Evolutionary conservation across 2,329 filamentous ascomycete species (phyloP), one percentile per base, ranked within the genome.

Genomic region (Hymenoscyphus salicellus): DNA sequence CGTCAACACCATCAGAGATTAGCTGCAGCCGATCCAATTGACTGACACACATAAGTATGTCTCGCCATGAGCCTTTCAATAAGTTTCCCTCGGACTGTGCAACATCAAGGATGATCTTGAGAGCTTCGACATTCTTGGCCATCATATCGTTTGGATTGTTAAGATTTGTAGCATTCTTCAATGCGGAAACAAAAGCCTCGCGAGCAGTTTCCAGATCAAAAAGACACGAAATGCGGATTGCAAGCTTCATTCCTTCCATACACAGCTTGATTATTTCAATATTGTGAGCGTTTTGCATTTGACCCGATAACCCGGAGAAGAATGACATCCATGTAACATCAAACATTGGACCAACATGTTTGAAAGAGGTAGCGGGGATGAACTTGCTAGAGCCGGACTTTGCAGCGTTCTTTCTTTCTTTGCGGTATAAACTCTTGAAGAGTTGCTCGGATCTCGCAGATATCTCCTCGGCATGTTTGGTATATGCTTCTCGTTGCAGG

Each of bases 291-390:
- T 97, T 93, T 72, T 98, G 95, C 76, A 95, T 93, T 71, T 96
- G 91, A 60, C 91, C 93, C 1, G 94, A 97, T 30, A 99, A 84
- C 0, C 93, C 93, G 5, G 94, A 98, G 73, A 99, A 90, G 77
- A 97, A 96, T 10, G 94, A 97, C 94, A 98, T 99, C 95, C 95
- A 99, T 0, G 93, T 96, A 28, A 97, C 93, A 72, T 97, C 93
- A 74, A 99, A 98, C 95, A 99, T 99, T 0, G 95, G 93, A 0
- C 95, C 95, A 59, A 97, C 91, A 76, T 99, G 95, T 72, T 92
- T 94, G 76, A 92, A 93, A 0, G 93, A 98, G 1, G 92, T 95
- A 3, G 95, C 95, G 0, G 92, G 91, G 62, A 99, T 96, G 77
- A 95, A 99, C 81, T 88, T 78, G 82, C 89, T 72, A 77, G 78